These are phyloP conservation scores for Coffea humblotiana DNA, from an alignment of 305 asterid species.

Conservation along the genomic window DNA sequence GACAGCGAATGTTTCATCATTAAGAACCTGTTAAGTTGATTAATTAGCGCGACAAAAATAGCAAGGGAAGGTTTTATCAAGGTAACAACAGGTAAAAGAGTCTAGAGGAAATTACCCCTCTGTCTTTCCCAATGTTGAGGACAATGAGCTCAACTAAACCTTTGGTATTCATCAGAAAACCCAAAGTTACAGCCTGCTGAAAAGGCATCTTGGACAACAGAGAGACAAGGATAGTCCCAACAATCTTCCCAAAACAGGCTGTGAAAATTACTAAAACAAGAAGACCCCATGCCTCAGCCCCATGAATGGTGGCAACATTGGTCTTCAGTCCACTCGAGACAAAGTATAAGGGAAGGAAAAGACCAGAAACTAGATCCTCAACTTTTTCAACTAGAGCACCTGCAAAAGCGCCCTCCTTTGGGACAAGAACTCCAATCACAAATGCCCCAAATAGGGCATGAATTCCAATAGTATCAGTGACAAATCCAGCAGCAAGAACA, in stretches of 20 bases:
- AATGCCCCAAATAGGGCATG: slow-evolving; percentile 91
- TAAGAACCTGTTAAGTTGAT: slow-evolving; percentile 57
- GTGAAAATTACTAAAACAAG: slow-evolving; percentile 67
- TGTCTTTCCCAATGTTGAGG: slow-evolving; percentile 82
- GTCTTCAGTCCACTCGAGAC: slow-evolving; percentile 93
- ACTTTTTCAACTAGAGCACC: slow-evolving; percentile 81
- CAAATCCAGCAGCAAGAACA: slow-evolving; percentile 77
- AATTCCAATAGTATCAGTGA: slow-evolving; percentile 83
- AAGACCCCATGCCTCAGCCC: slow-evolving; percentile 89
- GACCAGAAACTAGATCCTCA: slow-evolving; percentile 86
- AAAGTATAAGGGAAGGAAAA: slow-evolving; percentile 84
- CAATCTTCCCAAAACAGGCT: slow-evolving; percentile 80
- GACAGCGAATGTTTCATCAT: slow-evolving; percentile 83
- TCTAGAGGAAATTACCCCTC: slow-evolving; percentile 51
- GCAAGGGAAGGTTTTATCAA: neutral
- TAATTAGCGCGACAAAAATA: slow-evolving; percentile 12
- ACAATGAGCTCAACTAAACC: slow-evolving; percentile 96
- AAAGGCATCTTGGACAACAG: slow-evolving; percentile 54
- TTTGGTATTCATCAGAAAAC: slow-evolving; percentile 88
- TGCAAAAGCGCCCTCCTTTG: slow-evolving; percentile 83
- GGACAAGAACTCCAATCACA: slow-evolving; percentile 71
- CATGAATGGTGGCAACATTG: slow-evolving; percentile 72
- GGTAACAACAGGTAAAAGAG: neutral
- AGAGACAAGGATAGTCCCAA: slow-evolving; percentile 62
- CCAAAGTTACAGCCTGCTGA: slow-evolving; percentile 63